phyloP scores from a whole-genome alignment of 192 early-diverging fungal species.

The Umbelopsis sp. region DNA sequence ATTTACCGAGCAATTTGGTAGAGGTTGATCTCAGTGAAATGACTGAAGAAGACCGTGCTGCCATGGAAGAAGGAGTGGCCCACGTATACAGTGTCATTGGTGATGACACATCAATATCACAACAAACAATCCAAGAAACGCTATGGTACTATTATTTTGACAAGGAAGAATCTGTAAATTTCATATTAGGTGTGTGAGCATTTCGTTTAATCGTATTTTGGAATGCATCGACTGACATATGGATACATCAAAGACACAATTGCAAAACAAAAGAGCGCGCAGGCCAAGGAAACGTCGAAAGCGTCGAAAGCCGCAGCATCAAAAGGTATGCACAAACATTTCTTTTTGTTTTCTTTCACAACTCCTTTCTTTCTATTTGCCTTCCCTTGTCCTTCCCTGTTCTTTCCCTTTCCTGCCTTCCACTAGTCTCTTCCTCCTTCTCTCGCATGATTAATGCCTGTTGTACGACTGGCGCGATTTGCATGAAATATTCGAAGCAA shows the following conservation, averaged over 20 bases:
- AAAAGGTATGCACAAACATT: constrained; percentile 22
- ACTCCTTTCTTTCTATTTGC: neutral
- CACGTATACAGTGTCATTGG: constrained; percentile 67
- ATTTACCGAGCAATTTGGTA: neutral
- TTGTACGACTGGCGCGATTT: neutral
- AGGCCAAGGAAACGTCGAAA: constrained; percentile 17
- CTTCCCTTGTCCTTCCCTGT: neutral
- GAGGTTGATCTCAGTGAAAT: constrained; percentile 27
- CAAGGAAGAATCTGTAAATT: constrained; percentile 61
- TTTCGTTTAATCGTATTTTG: neutral
- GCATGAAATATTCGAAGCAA: neutral
- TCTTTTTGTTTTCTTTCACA: neutral
- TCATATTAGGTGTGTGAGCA: constrained; percentile 63
- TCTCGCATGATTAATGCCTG: too few relatives aligned
- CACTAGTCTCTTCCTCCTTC: neutral
- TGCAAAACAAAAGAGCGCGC: constrained; percentile 24
- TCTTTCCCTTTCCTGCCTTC: neutral
- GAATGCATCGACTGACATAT: neutral
- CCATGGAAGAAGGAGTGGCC: constrained; percentile 55
- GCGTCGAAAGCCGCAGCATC: constrained; percentile 16
- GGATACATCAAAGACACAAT: constrained; percentile 32
- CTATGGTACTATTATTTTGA: constrained; percentile 80
- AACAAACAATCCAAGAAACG: constrained; percentile 68
- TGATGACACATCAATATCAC: constrained; percentile 48
- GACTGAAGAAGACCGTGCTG: constrained; percentile 37